Evolutionary conservation across 2,329 filamentous ascomycete species (phyloP), one percentile per base, ranked within the genome.

Genomic region (Lecanosticta acicola): DNA sequence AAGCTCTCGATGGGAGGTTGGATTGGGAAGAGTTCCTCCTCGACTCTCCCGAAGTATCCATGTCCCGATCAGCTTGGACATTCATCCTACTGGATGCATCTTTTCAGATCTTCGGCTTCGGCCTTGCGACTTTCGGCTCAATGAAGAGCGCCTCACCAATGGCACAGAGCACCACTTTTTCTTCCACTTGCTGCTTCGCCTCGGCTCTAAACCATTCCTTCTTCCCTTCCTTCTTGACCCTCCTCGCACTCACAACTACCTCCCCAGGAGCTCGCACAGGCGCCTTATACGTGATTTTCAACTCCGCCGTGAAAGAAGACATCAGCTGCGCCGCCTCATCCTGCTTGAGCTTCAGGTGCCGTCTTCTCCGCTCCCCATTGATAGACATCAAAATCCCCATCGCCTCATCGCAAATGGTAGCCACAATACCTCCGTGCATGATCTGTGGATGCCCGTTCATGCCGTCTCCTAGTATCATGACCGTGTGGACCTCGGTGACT

Each of bases 381-480:
- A 71, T 55, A 2, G 66, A 66, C 8, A 78, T 64, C 14, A 80
- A 51, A 4, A 74, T 65, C 1, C 79, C 77, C 59, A 77, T 73
- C 4, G 68, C 63, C 58, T 84, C 80, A 56, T 84, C 80, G 17
- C 84, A 59, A n/a, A 83, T 59, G 0, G 75, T 71, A 7, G 72
- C 71, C 4, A 78, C 70, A 21, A 83, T 71, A 1, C 80, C 80
- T 16, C 80, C 79, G 58, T 84, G 80, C 8, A 70, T 65, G 4
- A 78, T 67, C 2, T 68, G 61, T 1, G 74, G 64, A 53, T 75
- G 74, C 2, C 80, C 80, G 51, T 78, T 77, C 45, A 83, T 53
- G 14, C 71, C 73, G 9, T 66, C 56, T 1, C 76, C 79, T 1
- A 83, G 20, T n/a, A 66, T 63, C 40, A 71, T 54, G 5, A 74